Conservation (phyloP, 2,329 filamentous ascomycete species). For the Monosporascus sp. region DNA sequence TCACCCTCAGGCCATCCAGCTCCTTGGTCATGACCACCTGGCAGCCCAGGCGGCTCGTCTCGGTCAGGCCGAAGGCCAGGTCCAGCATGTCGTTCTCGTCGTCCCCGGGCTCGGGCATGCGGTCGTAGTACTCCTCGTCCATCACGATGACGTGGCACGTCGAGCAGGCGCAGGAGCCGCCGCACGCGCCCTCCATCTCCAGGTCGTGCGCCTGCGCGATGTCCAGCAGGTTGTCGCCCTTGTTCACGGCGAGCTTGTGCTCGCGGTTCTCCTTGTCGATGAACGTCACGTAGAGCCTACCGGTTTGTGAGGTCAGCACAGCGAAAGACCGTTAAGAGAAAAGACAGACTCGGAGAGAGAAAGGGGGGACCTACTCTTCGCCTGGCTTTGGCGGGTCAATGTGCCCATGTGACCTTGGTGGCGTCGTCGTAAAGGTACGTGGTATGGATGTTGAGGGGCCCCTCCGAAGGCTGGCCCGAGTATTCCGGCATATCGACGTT, state of each 20-base stretch:
- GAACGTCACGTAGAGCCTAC: conserved; percentile 82
- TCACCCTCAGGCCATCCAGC: conserved; percentile 79
- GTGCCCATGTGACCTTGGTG: conserved; percentile 66
- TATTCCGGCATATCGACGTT: conserved; percentile 11
- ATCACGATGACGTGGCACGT: conserved; percentile 88
- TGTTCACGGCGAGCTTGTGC: conserved; percentile 72
- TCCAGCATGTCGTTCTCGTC: conserved; percentile 91
- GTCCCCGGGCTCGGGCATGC: conserved; percentile 72
- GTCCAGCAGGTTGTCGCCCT: conserved; percentile 90
- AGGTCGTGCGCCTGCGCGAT: conserved; percentile 92
- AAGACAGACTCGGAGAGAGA: neutral
- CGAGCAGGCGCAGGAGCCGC: conserved; percentile 87
- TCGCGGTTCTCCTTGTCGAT: conserved; percentile 82
- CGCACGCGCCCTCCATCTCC: conserved; percentile 98
- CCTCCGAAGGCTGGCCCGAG: neutral
- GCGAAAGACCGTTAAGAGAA: conserved; percentile 1
- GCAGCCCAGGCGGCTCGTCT: conserved; percentile 79
- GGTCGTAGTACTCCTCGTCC: conserved; percentile 68
- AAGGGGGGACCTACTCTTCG: conserved; percentile 66
- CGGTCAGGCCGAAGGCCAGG: conserved; percentile 82
- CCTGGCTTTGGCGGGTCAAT: conserved; percentile 79
- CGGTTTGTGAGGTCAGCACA: conserved; percentile 1
- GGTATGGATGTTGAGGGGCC: conserved; percentile 1
- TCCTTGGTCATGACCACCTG: conserved; percentile 91
- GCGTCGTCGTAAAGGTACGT: conserved; percentile 62